A percentile compares a stretch with the other conserved stretches of the same genome.
Conservation (phyloP, 176 grass and related monocot species). For the Oryza longistaminata region DNA sequence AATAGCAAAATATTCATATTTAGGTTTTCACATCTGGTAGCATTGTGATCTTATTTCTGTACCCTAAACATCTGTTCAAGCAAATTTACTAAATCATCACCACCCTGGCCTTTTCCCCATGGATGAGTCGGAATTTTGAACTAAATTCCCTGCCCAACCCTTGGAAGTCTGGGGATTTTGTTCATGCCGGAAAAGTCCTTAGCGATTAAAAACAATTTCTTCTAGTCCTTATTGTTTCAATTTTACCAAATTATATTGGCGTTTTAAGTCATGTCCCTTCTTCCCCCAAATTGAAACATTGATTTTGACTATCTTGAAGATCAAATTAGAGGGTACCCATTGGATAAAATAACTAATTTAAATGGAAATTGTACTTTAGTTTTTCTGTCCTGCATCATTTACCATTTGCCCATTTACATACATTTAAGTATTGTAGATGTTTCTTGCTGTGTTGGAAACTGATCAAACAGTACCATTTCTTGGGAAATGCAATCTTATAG, state of each 20-base stretch:
- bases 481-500: neutral
- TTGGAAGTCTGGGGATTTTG: neutral
- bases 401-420: neutral
- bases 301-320: neutral
- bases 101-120: no score
- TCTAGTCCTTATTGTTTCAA: neutral
- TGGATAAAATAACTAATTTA: neutral
- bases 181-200: neutral
- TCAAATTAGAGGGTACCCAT: neutral
- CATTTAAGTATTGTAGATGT: neutral
- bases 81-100: neutral
- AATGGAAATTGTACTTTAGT: neutral
- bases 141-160: neutral
- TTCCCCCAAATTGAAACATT: neutral
- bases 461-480: neutral
- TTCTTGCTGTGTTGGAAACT: conserved; percentile 13
- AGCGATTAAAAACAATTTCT: neutral
- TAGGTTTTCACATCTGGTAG: neutral
- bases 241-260: conserved; percentile 4
- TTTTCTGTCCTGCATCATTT: conserved; percentile 6
- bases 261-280: neutral
- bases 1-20: neutral
- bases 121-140: no score
- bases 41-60: neutral
- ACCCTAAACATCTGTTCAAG: neutral